Evolutionary conservation across 2,329 filamentous ascomycete genomes (phyloP).

Genomic region (Falciphora oryzae): DNA sequence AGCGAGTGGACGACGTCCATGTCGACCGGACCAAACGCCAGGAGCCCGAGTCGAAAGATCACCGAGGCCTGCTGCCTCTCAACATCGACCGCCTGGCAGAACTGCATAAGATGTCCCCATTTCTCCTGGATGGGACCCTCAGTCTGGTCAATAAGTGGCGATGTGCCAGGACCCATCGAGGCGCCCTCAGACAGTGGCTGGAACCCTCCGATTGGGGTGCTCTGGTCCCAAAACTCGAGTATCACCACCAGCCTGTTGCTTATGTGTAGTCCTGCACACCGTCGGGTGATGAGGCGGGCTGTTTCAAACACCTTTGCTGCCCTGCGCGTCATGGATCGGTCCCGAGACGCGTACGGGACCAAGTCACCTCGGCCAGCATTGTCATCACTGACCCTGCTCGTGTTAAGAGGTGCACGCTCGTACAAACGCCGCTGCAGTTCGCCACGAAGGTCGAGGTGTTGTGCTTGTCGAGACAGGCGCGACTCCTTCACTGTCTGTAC

Average conservation of each 20-base stretch:
- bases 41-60: slow-evolving; percentile 20
- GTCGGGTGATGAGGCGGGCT: background rate
- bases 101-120: slow-evolving; percentile 21
- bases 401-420: background rate
- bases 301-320: background rate
- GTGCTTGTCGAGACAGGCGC: no score
- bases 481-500: no score
- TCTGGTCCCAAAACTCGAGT: background rate
- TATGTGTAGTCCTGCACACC: background rate
- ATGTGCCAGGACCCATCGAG: slow-evolving; percentile 16
- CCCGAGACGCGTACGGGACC: background rate
- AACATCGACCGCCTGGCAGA: slow-evolving; percentile 12
- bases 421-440: no score
- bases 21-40: slow-evolving; percentile 21
- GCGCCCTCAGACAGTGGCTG: slow-evolving; percentile 28
- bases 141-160: slow-evolving; percentile 19
- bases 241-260: background rate
- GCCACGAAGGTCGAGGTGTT: no score
- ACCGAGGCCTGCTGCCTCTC: slow-evolving; percentile 11
- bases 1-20: slow-evolving; percentile 27
- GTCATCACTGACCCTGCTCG: background rate
- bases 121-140: slow-evolving; percentile 16
- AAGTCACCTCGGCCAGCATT: background rate
- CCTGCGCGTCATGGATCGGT: background rate
- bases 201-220: slow-evolving; percentile 28